These are phyloP conservation scores for Pythium oligandrum DNA, from an alignment of 352 stramenopile species.

Conservation along the genomic window DNA sequence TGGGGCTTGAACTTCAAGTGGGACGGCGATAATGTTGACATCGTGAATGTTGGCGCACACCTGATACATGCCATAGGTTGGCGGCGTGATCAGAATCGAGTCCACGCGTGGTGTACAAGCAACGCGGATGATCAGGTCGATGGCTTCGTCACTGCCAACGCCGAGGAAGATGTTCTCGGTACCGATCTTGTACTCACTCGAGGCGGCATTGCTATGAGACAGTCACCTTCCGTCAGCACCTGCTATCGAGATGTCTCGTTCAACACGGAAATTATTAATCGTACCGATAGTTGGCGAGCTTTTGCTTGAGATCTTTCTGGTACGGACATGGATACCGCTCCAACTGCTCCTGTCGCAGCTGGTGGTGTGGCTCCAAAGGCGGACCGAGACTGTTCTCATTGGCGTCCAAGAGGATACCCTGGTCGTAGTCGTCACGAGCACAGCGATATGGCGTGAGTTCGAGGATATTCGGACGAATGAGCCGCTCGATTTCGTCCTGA, in stretches of 20 bases:
- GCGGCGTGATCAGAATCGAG: constrained; percentile 95
- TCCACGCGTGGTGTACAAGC: constrained; percentile 92
- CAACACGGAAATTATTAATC: background rate
- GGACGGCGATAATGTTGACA: constrained; percentile 91
- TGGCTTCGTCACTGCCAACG: constrained; percentile 98
- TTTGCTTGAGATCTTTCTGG: constrained; percentile 90
- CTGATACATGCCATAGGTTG: constrained; percentile 99
- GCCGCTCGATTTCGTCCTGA: constrained; percentile 66
- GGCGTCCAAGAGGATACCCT: constrained; percentile 94
- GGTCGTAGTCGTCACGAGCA: constrained; percentile 94
- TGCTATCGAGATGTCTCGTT: too few species aligned
- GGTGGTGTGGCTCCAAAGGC: constrained; percentile 67
- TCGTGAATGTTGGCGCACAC: constrained; percentile 98
- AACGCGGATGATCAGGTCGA: constrained; percentile 97
- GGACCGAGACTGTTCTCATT: constrained; percentile 98
- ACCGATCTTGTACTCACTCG: constrained; percentile 48
- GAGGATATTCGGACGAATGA: constrained; percentile 97
- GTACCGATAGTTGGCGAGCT: constrained; percentile 79
- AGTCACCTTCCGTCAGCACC: too few species aligned
- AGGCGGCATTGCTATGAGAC: constrained; percentile 39
- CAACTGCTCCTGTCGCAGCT: constrained; percentile 68
- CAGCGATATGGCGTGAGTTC: constrained; percentile 95
- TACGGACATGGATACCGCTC: constrained; percentile 97
- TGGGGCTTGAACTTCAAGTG: constrained; percentile 76
- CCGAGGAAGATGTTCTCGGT: constrained; percentile 96